A percentile compares a stretch with the other conserved stretches of the same genome.
Evolutionary conservation across 139 green algal species (phyloP).

Genomic region (Chlorella sp.): DNA sequence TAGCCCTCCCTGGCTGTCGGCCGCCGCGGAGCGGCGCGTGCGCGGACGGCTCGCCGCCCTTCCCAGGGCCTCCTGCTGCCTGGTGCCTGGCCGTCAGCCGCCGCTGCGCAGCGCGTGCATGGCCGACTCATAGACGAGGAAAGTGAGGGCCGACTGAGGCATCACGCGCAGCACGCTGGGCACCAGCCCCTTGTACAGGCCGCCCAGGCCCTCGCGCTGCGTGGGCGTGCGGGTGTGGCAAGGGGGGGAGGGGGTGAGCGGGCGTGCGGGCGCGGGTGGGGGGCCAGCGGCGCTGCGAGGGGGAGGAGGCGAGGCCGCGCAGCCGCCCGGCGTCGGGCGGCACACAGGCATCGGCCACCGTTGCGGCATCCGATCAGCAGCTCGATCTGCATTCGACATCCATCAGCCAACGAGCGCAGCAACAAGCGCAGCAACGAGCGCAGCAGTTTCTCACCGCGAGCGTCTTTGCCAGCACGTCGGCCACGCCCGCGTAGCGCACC

Average conservation of each 20-base stretch:
- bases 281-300: neutral
- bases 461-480: constrained; percentile 50
- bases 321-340: too few species aligned
- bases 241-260: neutral
- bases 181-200: constrained; percentile 77
- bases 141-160: constrained; percentile 74
- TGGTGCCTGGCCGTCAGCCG: too few species aligned
- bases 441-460: constrained; percentile 3
- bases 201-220: constrained; percentile 59
- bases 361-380: too few species aligned
- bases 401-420: too few species aligned
- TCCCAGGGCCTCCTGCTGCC: too few species aligned
- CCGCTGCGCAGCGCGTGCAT: constrained; percentile 43
- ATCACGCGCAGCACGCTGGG: constrained; percentile 79
- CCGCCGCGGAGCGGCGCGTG: too few species aligned
- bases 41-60: too few species aligned
- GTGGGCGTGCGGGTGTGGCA: neutral
- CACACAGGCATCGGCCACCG: too few species aligned
- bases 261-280: neutral
- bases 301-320: too few species aligned
- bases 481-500: constrained; percentile 60
- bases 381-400: too few species aligned
- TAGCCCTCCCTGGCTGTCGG: too few species aligned
- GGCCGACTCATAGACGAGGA: constrained; percentile 78
- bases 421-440: too few species aligned